phyloP scores from a whole-genome alignment of 2,329 filamentous ascomycete species.

The Fusarium chaquense region DNA sequence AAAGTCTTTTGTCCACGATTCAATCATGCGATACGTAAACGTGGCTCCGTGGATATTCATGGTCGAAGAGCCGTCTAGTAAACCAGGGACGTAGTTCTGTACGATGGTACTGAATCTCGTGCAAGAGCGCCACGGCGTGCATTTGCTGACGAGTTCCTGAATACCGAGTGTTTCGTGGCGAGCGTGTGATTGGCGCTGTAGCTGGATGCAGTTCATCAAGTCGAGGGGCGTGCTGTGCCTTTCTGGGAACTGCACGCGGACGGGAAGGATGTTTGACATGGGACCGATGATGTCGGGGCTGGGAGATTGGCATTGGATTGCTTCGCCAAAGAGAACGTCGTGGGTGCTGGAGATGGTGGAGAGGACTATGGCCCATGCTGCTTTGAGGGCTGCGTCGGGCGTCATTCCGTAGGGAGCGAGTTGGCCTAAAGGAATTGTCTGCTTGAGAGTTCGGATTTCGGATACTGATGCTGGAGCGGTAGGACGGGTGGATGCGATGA shows the following conservation, averaged over 20 bases:
- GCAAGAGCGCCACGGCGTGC: constrained; percentile 66
- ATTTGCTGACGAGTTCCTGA: constrained; percentile 64
- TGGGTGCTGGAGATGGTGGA: constrained; percentile 61
- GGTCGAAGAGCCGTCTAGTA: constrained; percentile 54
- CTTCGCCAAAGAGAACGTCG: constrained; percentile 69
- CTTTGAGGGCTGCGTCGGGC: constrained; percentile 66
- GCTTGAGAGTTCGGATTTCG: constrained; percentile 56
- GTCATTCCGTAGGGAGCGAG: constrained; percentile 59
- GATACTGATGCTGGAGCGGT: constrained; percentile 50
- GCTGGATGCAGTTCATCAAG: constrained; percentile 62
- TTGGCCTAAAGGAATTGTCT: constrained; percentile 57
- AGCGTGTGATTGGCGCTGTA: constrained; percentile 61
- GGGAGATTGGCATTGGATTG: constrained; percentile 57
- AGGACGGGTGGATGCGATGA: constrained; percentile 58
- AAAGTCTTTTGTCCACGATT: constrained; percentile 56
- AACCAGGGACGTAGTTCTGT: constrained; percentile 57
- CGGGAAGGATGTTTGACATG: constrained; percentile 60
- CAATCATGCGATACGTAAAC: constrained; percentile 59
- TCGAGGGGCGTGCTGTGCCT: constrained; percentile 60
- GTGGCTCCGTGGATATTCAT: constrained; percentile 60
- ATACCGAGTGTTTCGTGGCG: constrained; percentile 65
- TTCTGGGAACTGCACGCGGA: constrained; percentile 61
- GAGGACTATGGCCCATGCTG: constrained; percentile 68
- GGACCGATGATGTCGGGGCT: constrained; percentile 63
- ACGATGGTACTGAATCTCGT: constrained; percentile 67